Percentiles rank a stretch among this genome's conserved stretches.
Evolutionary conservation across 352 stramenopile genomes (phyloP).

Genomic region (Globisporangium cederbergense): DNA sequence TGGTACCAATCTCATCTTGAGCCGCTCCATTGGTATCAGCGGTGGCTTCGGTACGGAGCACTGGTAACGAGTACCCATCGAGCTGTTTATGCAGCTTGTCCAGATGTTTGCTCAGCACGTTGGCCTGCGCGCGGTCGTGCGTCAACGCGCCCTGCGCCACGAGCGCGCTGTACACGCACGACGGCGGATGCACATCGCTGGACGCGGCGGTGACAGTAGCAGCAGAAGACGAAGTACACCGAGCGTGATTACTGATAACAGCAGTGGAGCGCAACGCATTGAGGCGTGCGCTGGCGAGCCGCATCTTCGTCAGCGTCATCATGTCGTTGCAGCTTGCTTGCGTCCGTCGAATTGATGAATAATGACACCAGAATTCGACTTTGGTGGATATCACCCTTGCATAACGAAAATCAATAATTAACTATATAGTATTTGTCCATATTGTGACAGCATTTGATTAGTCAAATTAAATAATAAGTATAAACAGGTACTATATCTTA

Average conservation of each 20-base stretch:
- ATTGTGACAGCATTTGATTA: neutral
- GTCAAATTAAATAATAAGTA: neutral
- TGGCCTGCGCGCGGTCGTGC: constrained; percentile 30
- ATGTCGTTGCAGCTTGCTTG: neutral
- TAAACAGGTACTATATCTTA: neutral
- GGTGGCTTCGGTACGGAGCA: constrained; percentile 10
- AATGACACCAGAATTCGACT: neutral
- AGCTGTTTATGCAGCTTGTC: constrained; percentile 63
- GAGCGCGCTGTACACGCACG: constrained; percentile 27
- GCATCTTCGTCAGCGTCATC: neutral
- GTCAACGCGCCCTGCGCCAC: constrained; percentile 23
- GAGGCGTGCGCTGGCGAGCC: neutral
- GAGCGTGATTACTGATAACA: neutral
- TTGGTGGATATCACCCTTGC: neutral
- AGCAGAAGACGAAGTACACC: too few species aligned
- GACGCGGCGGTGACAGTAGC: neutral
- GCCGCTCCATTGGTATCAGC: neutral
- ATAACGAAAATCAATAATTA: neutral
- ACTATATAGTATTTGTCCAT: neutral
- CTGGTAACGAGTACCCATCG: constrained; percentile 46
- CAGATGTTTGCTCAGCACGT: constrained; percentile 35
- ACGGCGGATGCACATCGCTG: constrained; percentile 19
- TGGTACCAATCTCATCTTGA: neutral
- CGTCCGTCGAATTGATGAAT: neutral
- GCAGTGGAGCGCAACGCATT: neutral